Conservation (phyloP, 2,329 filamentous ascomycete species). For the Ramichloridium luteum region DNA sequence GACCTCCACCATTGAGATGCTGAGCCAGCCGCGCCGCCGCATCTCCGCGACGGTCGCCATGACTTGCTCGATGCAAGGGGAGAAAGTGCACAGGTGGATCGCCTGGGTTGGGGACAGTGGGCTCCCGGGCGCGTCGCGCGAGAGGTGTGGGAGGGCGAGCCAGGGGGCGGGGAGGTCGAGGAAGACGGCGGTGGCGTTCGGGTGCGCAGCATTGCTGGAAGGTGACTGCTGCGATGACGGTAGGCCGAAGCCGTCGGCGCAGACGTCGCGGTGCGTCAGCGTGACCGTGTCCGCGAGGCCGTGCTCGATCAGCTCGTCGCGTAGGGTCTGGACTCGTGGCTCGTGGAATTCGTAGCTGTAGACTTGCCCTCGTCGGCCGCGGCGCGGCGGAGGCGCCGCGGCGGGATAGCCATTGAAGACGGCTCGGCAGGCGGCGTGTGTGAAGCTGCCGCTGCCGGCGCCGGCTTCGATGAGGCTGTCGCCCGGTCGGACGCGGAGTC, state of each 20-base stretch:
- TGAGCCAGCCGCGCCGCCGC: constrained; percentile 72
- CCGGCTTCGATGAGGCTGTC: constrained; percentile 67
- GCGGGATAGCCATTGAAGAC: constrained; percentile 60
- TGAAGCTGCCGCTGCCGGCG: constrained; percentile 72
- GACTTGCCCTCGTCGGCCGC: constrained; percentile 48
- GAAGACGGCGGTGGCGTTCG: constrained; percentile 59
- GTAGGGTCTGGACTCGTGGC: constrained; percentile 56
- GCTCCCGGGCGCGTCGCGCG: constrained; percentile 36
- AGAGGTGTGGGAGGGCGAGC: constrained; percentile 66
- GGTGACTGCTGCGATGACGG: constrained; percentile 3
- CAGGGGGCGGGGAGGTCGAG: constrained; percentile 72
- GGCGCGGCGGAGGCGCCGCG: constrained; percentile 10
- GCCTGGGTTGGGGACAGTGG: constrained; percentile 59
- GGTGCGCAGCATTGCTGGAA: constrained; percentile 25
- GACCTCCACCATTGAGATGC: constrained; percentile 89
- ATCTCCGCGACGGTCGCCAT: constrained; percentile 71
- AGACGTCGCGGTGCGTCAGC: constrained; percentile 69
- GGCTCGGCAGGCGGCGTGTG: constrained; percentile 63
- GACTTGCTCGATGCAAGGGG: constrained; percentile 93
- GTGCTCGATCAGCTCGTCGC: constrained; percentile 57
- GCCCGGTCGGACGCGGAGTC: constrained; percentile 61
- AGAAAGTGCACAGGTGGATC: constrained; percentile 83
- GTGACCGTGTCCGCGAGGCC: constrained; percentile 53
- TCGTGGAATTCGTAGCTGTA: constrained; percentile 77
- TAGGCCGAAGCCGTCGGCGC: constrained; percentile 58